Conservation (phyloP, 495 filamentous ascomycete species). For the Xylaria longipes region DNA sequence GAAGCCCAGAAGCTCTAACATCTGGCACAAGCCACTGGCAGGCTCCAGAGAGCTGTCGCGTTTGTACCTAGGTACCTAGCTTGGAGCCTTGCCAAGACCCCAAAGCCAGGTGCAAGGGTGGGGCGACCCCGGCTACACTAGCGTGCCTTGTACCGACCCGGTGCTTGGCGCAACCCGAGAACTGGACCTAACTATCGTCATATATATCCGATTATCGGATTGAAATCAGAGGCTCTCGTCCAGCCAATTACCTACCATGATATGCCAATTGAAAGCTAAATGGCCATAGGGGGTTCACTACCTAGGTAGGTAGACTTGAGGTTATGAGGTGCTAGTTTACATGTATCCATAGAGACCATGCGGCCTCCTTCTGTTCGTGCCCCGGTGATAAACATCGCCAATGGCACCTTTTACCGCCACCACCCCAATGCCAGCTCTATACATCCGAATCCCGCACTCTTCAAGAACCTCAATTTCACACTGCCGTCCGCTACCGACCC, state of each 20-base stretch:
- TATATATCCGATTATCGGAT: constrained; percentile 20
- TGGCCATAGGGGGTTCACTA: not conserved
- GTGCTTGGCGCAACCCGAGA: not conserved
- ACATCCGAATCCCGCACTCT: constrained; percentile 66
- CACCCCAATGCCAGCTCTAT: constrained; percentile 64
- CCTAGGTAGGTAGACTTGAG: no score
- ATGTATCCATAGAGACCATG: constrained; percentile 35
- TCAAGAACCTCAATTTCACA: constrained; percentile 68
- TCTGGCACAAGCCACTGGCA: constrained; percentile 26
- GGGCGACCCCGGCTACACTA: constrained; percentile 28
- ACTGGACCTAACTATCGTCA: not conserved
- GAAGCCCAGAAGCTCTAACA: constrained; percentile 5
- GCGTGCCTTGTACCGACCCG: constrained; percentile 1
- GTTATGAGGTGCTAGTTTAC: not conserved
- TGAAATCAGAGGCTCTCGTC: not conserved
- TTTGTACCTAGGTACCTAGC: not conserved
- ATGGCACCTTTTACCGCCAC: constrained; percentile 81
- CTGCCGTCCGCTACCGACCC: constrained; percentile 58
- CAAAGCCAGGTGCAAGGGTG: constrained; percentile 23
- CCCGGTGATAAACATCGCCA: constrained; percentile 73
- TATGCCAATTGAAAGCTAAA: not conserved
- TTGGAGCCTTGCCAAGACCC: constrained; percentile 41
- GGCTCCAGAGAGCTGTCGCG: constrained; percentile 52
- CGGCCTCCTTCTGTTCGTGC: constrained; percentile 41
- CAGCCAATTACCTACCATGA: not conserved